These are phyloP conservation scores for Lasiodiplodia hormozganensis DNA, from an alignment of 2,329 filamentous ascomycete species.

Conservation along the genomic window DNA sequence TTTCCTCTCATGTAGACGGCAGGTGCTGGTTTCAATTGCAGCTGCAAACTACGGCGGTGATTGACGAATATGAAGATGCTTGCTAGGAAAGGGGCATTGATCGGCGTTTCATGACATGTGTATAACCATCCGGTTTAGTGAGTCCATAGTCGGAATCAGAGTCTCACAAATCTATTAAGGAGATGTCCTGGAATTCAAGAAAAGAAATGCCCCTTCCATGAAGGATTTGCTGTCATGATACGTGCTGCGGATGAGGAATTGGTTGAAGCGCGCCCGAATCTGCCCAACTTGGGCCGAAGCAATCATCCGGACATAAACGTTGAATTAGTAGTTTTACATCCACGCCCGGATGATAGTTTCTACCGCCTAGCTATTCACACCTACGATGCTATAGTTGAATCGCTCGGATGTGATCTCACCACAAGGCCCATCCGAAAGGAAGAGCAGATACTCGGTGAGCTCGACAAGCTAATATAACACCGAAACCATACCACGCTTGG, in stretches of 20 bases:
- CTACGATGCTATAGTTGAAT: too few species aligned
- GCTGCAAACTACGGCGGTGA: not conserved
- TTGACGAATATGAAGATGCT: slow-evolving; percentile 6
- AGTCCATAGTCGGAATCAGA: not conserved
- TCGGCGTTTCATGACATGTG: slow-evolving; percentile 18
- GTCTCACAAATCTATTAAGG: slow-evolving; percentile 8
- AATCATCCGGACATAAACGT: too few species aligned
- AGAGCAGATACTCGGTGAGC: too few species aligned
- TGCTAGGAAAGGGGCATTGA: slow-evolving; percentile 11
- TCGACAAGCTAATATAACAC: too few species aligned
- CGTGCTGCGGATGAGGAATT: not conserved
- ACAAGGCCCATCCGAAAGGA: too few species aligned
- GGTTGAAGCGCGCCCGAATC: not conserved
- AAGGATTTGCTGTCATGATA: not conserved
- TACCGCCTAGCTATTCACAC: too few species aligned
- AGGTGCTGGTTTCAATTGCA: not conserved
- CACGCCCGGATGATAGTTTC: too few species aligned
- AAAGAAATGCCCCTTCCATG: not conserved
- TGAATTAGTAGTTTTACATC: too few species aligned
- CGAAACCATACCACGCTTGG: too few species aligned
- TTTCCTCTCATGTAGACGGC: not conserved
- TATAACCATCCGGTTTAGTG: slow-evolving; percentile 13
- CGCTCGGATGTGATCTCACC: too few species aligned
- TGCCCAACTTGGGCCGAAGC: not conserved
- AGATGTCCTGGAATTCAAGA: not conserved